Evolutionary conservation across 1,139 yeast species (phyloP), one percentile per base, ranked within the genome.

Genomic region (Scheffersomyces stambukii): DNA sequence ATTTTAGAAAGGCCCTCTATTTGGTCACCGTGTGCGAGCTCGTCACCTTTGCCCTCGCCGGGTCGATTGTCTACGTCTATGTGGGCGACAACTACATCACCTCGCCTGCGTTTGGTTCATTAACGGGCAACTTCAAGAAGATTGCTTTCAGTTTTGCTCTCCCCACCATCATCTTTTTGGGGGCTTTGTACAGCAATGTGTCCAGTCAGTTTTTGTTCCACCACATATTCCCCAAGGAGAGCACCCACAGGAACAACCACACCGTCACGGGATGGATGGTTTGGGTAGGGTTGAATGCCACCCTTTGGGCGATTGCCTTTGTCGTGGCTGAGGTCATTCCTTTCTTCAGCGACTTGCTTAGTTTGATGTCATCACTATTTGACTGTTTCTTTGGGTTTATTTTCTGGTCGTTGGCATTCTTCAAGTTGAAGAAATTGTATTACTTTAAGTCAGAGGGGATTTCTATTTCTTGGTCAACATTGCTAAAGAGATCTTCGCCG

Each of bases 361-460:
- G 78, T 5, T 56, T 76, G 44, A 75, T 76, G 81, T 68, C 75
- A n/a, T 74, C 81, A 3, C 55, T 76, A 29, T 76, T 76, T 43
- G 81, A 75, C 48, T 72, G 80, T 46, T 76, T 79, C 77, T 76
- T 76, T 43, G 81, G 81, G 0, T 76, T 71, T 44, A 70, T 75
- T 13, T 76, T 75, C 44, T 76, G 81, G 81, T 80, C 79, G n/a
- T 65, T 72, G 19, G 81, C 81, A 0, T 75, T 51, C 48, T 62
- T 75, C 45, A 64, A 64, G 41, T 54, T 69, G 39, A 36, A 32
- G 21, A 32, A 30, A 23, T 30, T 38, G 19, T 34, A 38, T 19
- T 59, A 53, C 37, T 54, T 54, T 16, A 38, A 36, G 26, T 22
- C 16, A 19, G 50, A 55, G 11, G 62, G 38, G n/a, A 54, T 39